Conservation (phyloP, 2,329 filamentous ascomycete genomes). For the Fusarium praegraminearum region DNA sequence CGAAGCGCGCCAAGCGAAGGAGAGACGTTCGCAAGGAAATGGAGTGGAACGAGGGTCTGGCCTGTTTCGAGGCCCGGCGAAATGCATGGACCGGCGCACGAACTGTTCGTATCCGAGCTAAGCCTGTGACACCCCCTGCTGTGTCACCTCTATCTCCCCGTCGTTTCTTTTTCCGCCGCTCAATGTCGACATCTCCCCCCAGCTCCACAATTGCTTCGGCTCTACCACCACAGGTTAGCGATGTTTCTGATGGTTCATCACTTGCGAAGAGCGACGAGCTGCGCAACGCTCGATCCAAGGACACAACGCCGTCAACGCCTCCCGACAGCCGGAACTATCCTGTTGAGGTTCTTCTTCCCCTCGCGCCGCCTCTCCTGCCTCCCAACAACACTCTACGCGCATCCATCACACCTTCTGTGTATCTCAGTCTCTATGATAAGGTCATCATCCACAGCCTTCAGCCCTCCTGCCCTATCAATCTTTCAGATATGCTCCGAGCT, state of each 20-base stretch:
- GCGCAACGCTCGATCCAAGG: conserved; percentile 50
- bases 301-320: conserved; percentile 50
- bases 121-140: conserved; percentile 56
- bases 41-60: conserved; percentile 83
- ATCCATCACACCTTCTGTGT: conserved; percentile 78
- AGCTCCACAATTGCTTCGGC: conserved; percentile 43
- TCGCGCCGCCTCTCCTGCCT: conserved; percentile 79
- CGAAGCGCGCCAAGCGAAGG: conserved; percentile 67
- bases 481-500: conserved; percentile 81
- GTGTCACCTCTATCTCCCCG: conserved; percentile 61
- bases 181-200: conserved; percentile 57
- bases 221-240: conserved; percentile 45
- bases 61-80: conserved; percentile 81
- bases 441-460: conserved; percentile 83
- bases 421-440: conserved; percentile 89
- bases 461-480: conserved; percentile 88
- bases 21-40: conserved; percentile 72
- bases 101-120: conserved; percentile 65
- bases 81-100: conserved; percentile 88
- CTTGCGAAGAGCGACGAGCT: conserved; percentile 54
- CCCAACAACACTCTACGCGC: conserved; percentile 80
- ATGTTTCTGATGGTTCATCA: conserved; percentile 57
- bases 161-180: conserved; percentile 64
- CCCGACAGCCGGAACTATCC: conserved; percentile 55
- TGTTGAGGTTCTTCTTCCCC: conserved; percentile 74